These are phyloP conservation scores for Melastoma candidum DNA, from an alignment of 441 rosid species.

Conservation along the genomic window DNA sequence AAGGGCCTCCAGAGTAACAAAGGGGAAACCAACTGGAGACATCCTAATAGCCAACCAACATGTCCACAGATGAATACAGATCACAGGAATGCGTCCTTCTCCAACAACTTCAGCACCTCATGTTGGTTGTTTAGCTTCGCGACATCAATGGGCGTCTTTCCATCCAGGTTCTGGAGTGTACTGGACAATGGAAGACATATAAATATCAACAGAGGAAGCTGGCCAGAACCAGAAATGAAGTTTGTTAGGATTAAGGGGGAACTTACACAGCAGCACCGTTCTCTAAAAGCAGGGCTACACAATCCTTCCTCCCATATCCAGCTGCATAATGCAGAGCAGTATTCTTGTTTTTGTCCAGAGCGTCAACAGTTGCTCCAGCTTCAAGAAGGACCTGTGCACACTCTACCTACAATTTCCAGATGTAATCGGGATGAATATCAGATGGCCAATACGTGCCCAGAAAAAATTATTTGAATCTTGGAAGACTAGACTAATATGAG, in stretches of 20 bases:
- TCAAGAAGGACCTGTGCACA: conserved; percentile 86
- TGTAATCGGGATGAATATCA: neutral
- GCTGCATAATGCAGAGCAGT: conserved; percentile 98
- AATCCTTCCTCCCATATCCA: conserved; percentile 93
- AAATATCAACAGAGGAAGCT: neutral
- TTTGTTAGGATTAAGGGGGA: neutral
- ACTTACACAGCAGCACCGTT: conserved; percentile 98
- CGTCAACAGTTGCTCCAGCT: conserved; percentile 82
- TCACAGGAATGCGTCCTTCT: conserved; percentile 92
- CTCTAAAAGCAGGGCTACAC: conserved; percentile 82
- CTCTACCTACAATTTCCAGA: conserved; percentile 41
- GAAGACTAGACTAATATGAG: no score
- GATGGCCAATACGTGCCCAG: no score
- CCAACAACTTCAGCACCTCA: conserved; percentile 83
- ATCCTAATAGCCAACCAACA: neutral
- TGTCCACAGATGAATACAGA: neutral
- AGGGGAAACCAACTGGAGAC: neutral
- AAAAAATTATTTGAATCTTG: no score
- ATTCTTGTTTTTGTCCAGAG: conserved; percentile 88
- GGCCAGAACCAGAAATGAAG: neutral
- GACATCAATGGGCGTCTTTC: conserved; percentile 96
- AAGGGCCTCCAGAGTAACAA: no score
- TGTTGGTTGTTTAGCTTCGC: conserved; percentile 92
- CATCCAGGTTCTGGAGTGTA: conserved; percentile 85
- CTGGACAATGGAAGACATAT: conserved; percentile 25